Evolutionary conservation across 78 protist species (phyloP), one percentile per base, ranked within the genome.

Genomic region (Speleostelium caveatum): DNA sequence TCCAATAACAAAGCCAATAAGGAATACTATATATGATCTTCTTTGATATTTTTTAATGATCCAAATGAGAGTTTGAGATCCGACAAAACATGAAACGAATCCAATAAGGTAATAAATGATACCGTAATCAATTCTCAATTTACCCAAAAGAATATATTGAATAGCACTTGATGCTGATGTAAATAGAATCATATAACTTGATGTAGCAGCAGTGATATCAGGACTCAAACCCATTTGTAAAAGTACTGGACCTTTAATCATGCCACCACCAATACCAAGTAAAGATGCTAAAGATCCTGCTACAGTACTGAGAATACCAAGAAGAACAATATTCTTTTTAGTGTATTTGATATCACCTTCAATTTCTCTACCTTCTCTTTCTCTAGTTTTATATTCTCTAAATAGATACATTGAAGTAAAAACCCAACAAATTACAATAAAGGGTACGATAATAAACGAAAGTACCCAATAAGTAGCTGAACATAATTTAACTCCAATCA

Each of bases 221-320:
- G 92, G 87, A 38, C 36, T 30, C 1, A 86, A 24, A 71, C 92
- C 92, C 85, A 86, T 74, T 68, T 73, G 74, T 38, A 86, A 58
- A 21, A 86, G 30, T 16, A 86, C 92, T 38, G 92, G 92, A 71
- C 92, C 86, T 60, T 75, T 74, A 71, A 86, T 75, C 92, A 86
- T 86, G 66, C 92, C 92, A 66, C 92, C 92, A 59, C 92, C 92
- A 86, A 86, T 86, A 72, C 92, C 92, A 8, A 86, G 39, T 12
- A 86, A 61, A 28, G 87, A 75, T 3, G 92, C 92, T 19, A 86
- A 60, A 69, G 35, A 32, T 71, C 92, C 92, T 1, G 92, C 92
- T 14, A 86, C 33, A 16, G 71, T n/a, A 1, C 65, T 39, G 8
- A 86, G 61, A 3, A 36, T 1, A 42, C 83, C 85, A 3, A 75